Evolutionary conservation across 371 early-diverging fungal genomes (phyloP).

Genomic region (Encephalitozoon romaleae): DNA sequence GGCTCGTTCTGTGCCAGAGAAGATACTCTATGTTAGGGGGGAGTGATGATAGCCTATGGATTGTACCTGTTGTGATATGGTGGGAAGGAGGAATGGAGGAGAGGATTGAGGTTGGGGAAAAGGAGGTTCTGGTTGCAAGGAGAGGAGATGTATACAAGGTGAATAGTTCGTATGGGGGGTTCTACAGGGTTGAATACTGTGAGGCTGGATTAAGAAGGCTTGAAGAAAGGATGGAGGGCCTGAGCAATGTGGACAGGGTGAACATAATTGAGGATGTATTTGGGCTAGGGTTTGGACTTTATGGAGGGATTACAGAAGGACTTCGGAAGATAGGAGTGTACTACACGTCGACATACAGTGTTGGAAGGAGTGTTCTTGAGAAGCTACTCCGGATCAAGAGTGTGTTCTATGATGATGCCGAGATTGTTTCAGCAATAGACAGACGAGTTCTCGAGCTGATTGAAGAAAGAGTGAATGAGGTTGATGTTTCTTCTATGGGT

Average conservation of each 20-base stretch:
- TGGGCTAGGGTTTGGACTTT: constrained; percentile 13
- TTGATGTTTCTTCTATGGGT: no score
- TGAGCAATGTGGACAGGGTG: constrained; percentile 11
- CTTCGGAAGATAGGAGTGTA: not conserved
- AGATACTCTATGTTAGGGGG: constrained; percentile 70
- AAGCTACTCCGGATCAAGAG: constrained; percentile 59
- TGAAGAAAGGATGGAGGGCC: not conserved
- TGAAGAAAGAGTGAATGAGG: not conserved
- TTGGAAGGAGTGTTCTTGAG: constrained; percentile 57
- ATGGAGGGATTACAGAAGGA: not conserved
- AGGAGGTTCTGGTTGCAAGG: not conserved
- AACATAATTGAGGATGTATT: constrained; percentile 28
- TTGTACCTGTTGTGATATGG: constrained; percentile 61
- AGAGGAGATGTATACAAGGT: constrained; percentile 62
- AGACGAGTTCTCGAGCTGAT: not conserved
- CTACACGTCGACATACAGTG: constrained; percentile 55
- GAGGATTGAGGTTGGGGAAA: constrained; percentile 1
- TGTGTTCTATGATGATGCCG: constrained; percentile 61
- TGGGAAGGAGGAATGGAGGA: constrained; percentile 69
- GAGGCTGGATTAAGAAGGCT: constrained; percentile 43
- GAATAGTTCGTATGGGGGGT: constrained; percentile 64
- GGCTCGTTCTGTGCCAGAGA: constrained; percentile 60
- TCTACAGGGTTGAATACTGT: constrained; percentile 68
- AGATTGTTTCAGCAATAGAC: constrained; percentile 38
- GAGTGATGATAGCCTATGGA: constrained; percentile 58